Conservation (phyloP, 345 rosid genomes). For the Alliaria petiolata region DNA sequence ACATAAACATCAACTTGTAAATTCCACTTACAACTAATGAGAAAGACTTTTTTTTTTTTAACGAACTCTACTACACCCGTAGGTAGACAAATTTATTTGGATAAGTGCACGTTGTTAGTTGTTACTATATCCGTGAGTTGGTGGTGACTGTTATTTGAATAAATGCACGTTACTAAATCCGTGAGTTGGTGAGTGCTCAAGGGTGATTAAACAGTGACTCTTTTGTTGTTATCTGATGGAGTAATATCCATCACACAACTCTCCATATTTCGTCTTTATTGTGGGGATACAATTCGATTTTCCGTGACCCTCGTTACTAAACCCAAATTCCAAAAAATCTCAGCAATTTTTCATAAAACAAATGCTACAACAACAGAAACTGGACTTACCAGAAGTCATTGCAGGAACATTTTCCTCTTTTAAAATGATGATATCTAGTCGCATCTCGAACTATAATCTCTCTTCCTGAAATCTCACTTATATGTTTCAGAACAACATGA, state of each 20-base stretch:
- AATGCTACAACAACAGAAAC: conserved; percentile 12
- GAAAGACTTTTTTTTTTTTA: neutral
- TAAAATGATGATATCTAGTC: conserved; percentile 74
- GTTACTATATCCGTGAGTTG: neutral
- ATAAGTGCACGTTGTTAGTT: neutral
- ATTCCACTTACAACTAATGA: neutral
- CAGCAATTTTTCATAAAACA: neutral
- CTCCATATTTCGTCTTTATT: neutral
- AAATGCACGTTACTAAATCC: neutral
- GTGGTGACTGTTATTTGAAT: neutral
- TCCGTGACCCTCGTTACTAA: neutral
- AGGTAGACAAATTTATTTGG: neutral
- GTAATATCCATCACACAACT: neutral
- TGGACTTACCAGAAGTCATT: conserved; percentile 63
- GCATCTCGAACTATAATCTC: conserved; percentile 74
- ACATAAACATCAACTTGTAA: neutral
- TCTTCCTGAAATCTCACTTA: conserved; percentile 50
- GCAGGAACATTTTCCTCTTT: conserved; percentile 65
- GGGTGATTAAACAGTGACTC: neutral
- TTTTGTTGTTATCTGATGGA: neutral
- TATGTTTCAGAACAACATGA: conserved; percentile 55
- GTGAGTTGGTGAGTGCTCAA: neutral
- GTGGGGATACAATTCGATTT: neutral
- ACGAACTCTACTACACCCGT: neutral
- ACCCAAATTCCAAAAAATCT: neutral